Base-by-base conservation (phyloP, 1,284 basidiomycete species). In the Boletus sp. region DNA sequence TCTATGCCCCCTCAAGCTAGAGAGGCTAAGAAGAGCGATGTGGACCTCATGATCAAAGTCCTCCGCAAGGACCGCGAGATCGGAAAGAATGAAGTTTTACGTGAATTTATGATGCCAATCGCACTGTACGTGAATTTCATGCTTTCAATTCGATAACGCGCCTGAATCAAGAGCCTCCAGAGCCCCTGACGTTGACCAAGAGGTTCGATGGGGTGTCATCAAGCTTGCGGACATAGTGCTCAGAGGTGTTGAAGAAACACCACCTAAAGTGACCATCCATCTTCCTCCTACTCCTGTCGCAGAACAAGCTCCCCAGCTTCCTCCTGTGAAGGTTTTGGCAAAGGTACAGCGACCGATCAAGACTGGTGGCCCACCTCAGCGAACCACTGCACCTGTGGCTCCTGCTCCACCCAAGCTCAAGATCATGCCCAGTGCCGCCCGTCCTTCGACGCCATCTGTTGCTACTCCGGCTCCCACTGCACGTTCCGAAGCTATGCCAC, bases 201-300 rank as follows among this genome's bases (percentile, higher is more conserved):
- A 97, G 77, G 91, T 96, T 50, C 89, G 95, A 40, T 93, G 94
- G 85, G 93, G 91, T 63, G 78, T 98, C 53, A 81, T 99, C 68
- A 98, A 98, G 77, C 80, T 98, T 14, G 94, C 93, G 16, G 97
- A 98, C 71, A 81, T 98, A 28, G 85, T 97, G 53, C 91, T 97
- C 66, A 87, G 89, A 55, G 90, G 93, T 25, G 78, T 85, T 6
- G 87, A 93, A 58, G 95, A 97, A 75, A 84, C 88, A 6, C 80
- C 90, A n/a, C 95, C 94, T 1, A 93, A 92, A 59, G 87, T 94
- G 57, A 90, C 89, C 44, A 91, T 98, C 60, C 91, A 92, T 64
- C 82, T 95, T 56, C 91, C 92, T 28, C 85, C 87, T 25, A 94
- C 92, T 2, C 93, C 93, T 14, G 80, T 89, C 2, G 67, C 74